Conservation (phyloP, 345 rosid species). For the Eucalyptus caleyi region DNA sequence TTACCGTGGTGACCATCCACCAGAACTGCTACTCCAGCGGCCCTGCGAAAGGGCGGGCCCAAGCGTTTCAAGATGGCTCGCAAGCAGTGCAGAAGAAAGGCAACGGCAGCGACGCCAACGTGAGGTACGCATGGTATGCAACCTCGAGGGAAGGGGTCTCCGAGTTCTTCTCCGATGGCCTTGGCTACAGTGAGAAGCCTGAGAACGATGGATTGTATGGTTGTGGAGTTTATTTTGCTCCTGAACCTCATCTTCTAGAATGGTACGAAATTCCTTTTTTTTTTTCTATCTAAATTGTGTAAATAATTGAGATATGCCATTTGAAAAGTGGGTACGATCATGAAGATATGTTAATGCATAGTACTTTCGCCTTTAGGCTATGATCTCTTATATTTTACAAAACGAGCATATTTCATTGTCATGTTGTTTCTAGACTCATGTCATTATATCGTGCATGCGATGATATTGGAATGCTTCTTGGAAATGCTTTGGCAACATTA, state of each 20-base stretch:
- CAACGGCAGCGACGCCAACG: conserved; percentile 35
- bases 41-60: conserved; percentile 35
- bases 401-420: not conserved
- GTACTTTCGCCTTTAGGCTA: not conserved
- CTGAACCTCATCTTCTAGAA: conserved; percentile 49
- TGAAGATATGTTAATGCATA: not conserved
- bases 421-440: not conserved
- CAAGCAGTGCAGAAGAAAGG: conserved; percentile 39
- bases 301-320: not conserved
- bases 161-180: conserved; percentile 41
- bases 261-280: conserved; percentile 17
- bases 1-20: conserved; percentile 28
- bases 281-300: not conserved
- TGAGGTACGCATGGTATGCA: conserved; percentile 64
- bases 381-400: not conserved
- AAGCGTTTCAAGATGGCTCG: conserved; percentile 32
- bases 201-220: conserved; percentile 36
- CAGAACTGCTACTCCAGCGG: conserved; percentile 15
- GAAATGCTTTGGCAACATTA: not conserved
- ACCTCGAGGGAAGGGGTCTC: conserved; percentile 21
- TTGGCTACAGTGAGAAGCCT: conserved; percentile 14
- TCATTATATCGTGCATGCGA: not conserved
- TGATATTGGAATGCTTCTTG: not conserved
- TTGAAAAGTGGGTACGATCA: not conserved
- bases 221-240: conserved; percentile 49